Evolutionary conservation across 176 grass and related monocot species (phyloP).

Genomic region (Eragrostis curvula): DNA sequence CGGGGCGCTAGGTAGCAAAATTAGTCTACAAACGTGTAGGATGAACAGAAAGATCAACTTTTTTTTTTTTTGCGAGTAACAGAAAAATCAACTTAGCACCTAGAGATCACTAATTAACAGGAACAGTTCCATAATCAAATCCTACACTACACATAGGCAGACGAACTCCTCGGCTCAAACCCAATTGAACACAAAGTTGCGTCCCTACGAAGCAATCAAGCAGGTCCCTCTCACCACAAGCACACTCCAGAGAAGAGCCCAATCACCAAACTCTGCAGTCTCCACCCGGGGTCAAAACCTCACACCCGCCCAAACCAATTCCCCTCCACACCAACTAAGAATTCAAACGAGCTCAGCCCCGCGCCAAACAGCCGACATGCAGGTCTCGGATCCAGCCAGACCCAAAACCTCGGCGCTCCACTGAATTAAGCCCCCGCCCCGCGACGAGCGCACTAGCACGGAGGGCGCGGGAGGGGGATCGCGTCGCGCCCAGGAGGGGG

Average conservation of each 20-base stretch:
- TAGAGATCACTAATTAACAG: slow-evolving; percentile 1
- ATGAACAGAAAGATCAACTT: not conserved
- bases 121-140: not conserved
- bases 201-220: not conserved
- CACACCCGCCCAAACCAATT: not conserved
- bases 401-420: too few relatives aligned
- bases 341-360: not conserved
- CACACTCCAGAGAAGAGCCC: not conserved
- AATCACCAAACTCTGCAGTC: not conserved
- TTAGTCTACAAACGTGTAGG: too few relatives aligned
- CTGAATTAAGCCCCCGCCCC: not conserved
- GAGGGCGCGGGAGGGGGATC: not conserved
- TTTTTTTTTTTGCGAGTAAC: too few relatives aligned
- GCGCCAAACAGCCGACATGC: not conserved
- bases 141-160: not conserved
- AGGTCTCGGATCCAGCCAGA: not conserved
- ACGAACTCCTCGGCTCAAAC: not conserved
- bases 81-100: not conserved
- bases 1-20: slow-evolving; percentile 18
- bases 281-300: not conserved
- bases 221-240: not conserved
- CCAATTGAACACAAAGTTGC: not conserved
- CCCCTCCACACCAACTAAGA: not conserved
- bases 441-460: not conserved
- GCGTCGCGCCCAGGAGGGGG: not conserved